Conservation (phyloP, 1,284 basidiomycete genomes). For the Puccinia coronata region DNA sequence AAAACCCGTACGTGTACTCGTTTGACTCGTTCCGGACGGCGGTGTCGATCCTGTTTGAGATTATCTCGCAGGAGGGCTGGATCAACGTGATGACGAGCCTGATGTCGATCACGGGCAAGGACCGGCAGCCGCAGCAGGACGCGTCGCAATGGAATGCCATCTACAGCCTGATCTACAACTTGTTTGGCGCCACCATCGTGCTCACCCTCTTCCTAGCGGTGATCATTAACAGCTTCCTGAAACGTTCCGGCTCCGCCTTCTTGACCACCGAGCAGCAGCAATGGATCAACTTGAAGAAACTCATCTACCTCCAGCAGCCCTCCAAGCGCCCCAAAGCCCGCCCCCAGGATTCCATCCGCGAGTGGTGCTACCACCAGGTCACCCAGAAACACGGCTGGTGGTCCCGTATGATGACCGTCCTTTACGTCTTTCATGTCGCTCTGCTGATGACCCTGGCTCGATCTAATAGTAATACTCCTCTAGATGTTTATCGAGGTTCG, state of each 20-base stretch:
- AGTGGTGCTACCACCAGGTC: constrained; percentile 91
- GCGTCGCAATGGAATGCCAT: constrained; percentile 78
- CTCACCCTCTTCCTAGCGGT: constrained; percentile 66
- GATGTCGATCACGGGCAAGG: constrained; percentile 74
- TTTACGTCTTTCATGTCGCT: constrained; percentile 82
- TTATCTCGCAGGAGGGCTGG: constrained; percentile 93
- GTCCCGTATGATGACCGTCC: constrained; percentile 76
- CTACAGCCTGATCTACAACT: constrained; percentile 90
- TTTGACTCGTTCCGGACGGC: constrained; percentile 87
- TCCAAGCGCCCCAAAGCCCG: constrained; percentile 73
- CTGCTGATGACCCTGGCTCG: constrained; percentile 67
- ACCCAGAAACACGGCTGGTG: constrained; percentile 92
- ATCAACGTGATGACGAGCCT: constrained; percentile 83
- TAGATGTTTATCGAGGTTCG: constrained; percentile 45
- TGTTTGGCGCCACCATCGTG: constrained; percentile 83
- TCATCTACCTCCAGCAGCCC: constrained; percentile 83
- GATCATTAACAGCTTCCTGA: constrained; percentile 91
- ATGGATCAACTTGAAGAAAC: constrained; percentile 90
- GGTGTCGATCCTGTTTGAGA: constrained; percentile 91
- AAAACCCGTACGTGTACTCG: constrained; percentile 83
- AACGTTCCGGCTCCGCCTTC: constrained; percentile 78
- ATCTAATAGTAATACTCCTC: constrained; percentile 21
- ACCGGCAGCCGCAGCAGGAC: constrained; percentile 72
- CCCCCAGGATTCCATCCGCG: constrained; percentile 66
- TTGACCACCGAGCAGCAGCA: constrained; percentile 85